phyloP scores from a whole-genome alignment of 306 rosid species.

The Cicer yamashitae region DNA sequence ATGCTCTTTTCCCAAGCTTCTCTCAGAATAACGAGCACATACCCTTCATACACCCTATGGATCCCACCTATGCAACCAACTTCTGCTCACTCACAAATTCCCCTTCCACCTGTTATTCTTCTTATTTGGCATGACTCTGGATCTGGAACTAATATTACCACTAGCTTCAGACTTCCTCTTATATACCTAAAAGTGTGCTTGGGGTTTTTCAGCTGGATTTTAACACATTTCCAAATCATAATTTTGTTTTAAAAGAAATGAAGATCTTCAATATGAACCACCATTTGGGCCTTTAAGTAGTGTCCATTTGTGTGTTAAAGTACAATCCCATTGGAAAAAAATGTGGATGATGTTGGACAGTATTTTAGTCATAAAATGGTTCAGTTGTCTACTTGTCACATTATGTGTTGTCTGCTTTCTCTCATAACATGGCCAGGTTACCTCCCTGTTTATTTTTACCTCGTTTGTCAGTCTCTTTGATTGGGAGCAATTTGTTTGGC shows the following conservation, averaged over 20 bases:
- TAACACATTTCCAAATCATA: neutral
- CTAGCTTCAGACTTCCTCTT: slow-evolving; percentile 14
- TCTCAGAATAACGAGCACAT: too few relatives aligned
- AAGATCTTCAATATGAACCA: slow-evolving; percentile 23
- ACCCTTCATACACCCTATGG: neutral
- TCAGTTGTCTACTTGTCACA: neutral
- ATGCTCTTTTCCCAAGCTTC: slow-evolving; percentile 18
- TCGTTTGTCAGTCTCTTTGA: slow-evolving; percentile 2
- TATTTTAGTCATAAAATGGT: neutral
- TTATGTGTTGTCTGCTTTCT: slow-evolving; percentile 22
- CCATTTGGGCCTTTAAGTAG: slow-evolving; percentile 33
- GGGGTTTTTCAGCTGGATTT: slow-evolving; percentile 37
- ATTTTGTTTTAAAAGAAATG: slow-evolving; percentile 17
- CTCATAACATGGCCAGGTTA: slow-evolving; percentile 8
- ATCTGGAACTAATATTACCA: neutral
- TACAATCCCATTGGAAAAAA: slow-evolving; percentile 33
- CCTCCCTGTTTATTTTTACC: slow-evolving; percentile 19
- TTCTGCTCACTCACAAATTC: neutral
- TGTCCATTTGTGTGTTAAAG: slow-evolving; percentile 27
- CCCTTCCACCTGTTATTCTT: neutral
- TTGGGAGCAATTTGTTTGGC: neutral
- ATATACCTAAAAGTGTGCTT: neutral
- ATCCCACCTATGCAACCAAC: neutral
- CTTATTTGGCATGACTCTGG: slow-evolving; percentile 1
- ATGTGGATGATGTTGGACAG: neutral